Percentiles rank a stretch among this genome's conserved stretches.
Conservation (phyloP, 2,329 filamentous ascomycete species). For the Pezicula carpinea region DNA sequence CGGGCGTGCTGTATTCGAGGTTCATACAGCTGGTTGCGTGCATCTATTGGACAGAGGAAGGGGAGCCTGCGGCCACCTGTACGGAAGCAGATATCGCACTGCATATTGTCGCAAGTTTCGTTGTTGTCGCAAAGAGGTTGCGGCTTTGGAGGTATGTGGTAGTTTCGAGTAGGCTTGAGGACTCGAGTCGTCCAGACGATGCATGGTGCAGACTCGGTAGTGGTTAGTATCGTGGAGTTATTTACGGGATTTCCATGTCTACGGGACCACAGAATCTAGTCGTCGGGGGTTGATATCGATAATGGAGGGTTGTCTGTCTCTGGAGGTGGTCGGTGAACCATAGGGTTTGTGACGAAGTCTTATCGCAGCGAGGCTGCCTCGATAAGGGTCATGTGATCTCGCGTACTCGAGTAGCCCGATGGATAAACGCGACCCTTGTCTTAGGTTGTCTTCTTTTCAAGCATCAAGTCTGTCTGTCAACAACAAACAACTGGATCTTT, state of each 20-base stretch:
- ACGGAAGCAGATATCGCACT: conserved; percentile 62
- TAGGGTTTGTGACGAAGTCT: too few species aligned
- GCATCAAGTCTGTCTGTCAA: too few species aligned
- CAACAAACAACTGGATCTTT: too few species aligned
- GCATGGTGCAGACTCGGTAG: conserved; percentile 10
- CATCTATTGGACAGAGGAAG: conserved; percentile 67
- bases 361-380: not conserved
- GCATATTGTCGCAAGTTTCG: conserved; percentile 42
- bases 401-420: not conserved
- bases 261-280: too few species aligned
- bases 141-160: conserved; percentile 3
- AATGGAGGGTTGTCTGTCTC: too few species aligned
- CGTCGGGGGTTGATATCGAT: too few species aligned
- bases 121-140: conserved; percentile 6
- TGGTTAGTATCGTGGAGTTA: not conserved
- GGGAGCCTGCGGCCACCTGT: conserved; percentile 53
- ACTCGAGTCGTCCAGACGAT: conserved; percentile 7
- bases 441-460: too few species aligned
- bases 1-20: conserved; percentile 55
- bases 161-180: conserved; percentile 32
- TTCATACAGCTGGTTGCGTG: conserved; percentile 63
- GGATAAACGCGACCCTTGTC: not conserved
- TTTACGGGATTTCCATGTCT: conserved; percentile 4
- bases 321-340: too few species aligned
- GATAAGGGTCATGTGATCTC: not conserved